Evolutionary conservation across 345 rosid species (phyloP), one percentile per base, ranked within the genome.

Genomic region (Citrus unshiu): DNA sequence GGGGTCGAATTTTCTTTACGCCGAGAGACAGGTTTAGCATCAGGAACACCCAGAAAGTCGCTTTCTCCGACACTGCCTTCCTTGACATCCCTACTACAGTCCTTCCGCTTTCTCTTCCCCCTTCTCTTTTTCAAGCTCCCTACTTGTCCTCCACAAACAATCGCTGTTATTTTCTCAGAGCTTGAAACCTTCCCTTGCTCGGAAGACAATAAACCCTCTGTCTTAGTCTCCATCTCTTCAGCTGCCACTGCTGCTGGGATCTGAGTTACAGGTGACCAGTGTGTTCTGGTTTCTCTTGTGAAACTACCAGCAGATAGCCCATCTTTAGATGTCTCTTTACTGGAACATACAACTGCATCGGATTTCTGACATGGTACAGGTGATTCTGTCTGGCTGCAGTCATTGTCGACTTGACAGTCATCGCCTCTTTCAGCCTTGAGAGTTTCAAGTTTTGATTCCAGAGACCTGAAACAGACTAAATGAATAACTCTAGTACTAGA

Each of bases 31-130:
- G 83, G 88, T 49, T 61, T 79, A 67, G 81, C 62, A 74, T 89
- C 89, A 19, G 83, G 78, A 27, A 90, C 81, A 54, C 88, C 89
- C 61, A 87, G 73, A 81, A 86, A 78, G 35, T 89, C 89, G 62
- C 91, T 95, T 77, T 93, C 95, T 43, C 91, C 91, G 4, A 87
- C 84, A 78, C 97, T 95, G 60, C 86, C 90, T 84, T 90, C 93
- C 60, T 84, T 88, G 46, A 77, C 84, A 77, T 93, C 93, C 79
- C 79, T 89, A 61, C 78, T 74, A 79, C 90, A 87, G 70, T 85
- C 84, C 83, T 95, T 93, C 77, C 98, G 87, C 84, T 92, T 95
- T 79, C 98, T 86, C 85, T 91, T 90, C 39, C 98, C 98, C 78
- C 98, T 90, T 86, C 88, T 88, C 84, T 89, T 88, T 73, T 83